Percentiles rank a stretch among this genome's conserved stretches.
Evolutionary conservation across 345 rosid species (phyloP).

Genomic region (Salix suchowensis): DNA sequence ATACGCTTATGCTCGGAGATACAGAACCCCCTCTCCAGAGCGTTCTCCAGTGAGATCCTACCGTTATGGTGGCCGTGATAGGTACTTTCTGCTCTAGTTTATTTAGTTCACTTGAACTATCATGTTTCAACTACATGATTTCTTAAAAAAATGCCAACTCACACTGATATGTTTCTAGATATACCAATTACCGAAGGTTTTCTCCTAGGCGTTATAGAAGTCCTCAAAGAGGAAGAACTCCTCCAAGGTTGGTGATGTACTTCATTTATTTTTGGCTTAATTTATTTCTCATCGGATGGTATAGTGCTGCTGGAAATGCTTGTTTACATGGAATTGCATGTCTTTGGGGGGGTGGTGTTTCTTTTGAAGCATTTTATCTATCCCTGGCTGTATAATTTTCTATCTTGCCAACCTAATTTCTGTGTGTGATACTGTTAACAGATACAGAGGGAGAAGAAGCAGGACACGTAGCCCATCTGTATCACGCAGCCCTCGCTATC

Average conservation of each 20-base stretch:
- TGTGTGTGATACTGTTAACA: slow-evolving; percentile 12
- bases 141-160: not conserved
- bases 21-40: slow-evolving; percentile 83
- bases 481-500: slow-evolving; percentile 59
- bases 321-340: not conserved
- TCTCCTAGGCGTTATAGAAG: slow-evolving; percentile 91
- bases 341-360: not conserved
- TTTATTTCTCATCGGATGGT: not conserved
- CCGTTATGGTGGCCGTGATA: slow-evolving; percentile 64
- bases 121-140: not conserved
- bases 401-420: not conserved
- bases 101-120: not conserved
- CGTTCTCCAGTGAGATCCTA: slow-evolving; percentile 76
- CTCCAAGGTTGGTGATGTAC: slow-evolving; percentile 56
- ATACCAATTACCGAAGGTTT: slow-evolving; percentile 60
- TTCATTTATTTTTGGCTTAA: not conserved
- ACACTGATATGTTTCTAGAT: slow-evolving; percentile 34
- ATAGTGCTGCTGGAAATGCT: not conserved
- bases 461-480: slow-evolving; percentile 51
- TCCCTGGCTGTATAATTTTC: not conserved
- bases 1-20: slow-evolving; percentile 81
- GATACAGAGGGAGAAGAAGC: slow-evolving; percentile 73
- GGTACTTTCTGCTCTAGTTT: slow-evolving; percentile 28
- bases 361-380: not conserved
- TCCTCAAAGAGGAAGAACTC: slow-evolving; percentile 78